Base-by-base conservation (phyloP, 1,284 basidiomycete genomes). In the Somion occarium region DNA sequence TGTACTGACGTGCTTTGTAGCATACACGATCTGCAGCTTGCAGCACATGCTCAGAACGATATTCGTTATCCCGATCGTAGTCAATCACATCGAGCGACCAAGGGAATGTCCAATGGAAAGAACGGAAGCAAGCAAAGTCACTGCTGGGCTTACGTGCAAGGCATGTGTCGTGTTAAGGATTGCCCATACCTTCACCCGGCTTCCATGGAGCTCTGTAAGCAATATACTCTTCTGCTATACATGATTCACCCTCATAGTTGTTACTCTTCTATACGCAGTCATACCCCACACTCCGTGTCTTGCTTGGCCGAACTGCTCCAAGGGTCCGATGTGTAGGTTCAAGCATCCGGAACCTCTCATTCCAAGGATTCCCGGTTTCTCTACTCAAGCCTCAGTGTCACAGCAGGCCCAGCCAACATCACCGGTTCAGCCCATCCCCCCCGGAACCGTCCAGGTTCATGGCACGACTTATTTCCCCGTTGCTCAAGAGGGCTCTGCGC, bases 131-230 rank as follows among this genome's bases (percentile, higher is more conserved):
- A 64, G 49, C 64, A 65, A 26, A 65, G 64, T 38, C 71, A 74
- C 54, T 74, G 72, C 49, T 74, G 73, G 73, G 63, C 70, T 2
- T 69, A 66, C 53, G 62, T 72, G 2, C 73, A 74, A 53, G 69
- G 69, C 12, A 48, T 61, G 38, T 73, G 69, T 49, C 58, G 64
- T 38, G 61, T 67, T 27, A 50, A 56, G 12, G 58, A 66, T 38
- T 69, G 68, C 54, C 65, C 58, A 13, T 71, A 72, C 52, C 62
- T 68, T 22, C 70, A 72, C 53, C 66, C 70, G 7, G 58, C 57
- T 19, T 61, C 64, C 30, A 59, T 63, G 23, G 53, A 62, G 44
- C 56, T 64, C 42, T 69, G 70, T 73, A 60, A 57, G 68, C 61
- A 24, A 20, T 43, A 20, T 42, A n/a, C n/a, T n/a, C n/a, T n/a